These are phyloP conservation scores for Lecanoromycetidae sp. DNA, from an alignment of 2,329 filamentous ascomycete species.

Conservation along the genomic window DNA sequence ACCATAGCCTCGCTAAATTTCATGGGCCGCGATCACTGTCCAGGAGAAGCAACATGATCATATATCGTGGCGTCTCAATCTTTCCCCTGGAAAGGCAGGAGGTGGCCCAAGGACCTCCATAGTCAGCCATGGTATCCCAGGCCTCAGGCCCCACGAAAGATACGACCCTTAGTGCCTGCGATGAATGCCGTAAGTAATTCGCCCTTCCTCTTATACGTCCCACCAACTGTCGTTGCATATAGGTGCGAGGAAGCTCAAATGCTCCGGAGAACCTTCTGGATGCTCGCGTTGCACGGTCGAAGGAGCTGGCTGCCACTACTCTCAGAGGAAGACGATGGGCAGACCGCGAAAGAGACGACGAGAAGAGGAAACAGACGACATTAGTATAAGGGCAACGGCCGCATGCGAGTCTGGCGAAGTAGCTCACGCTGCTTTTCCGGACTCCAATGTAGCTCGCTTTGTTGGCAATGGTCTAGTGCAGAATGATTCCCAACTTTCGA, in stretches of 20 bases:
- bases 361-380: constrained; percentile 17
- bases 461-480: too few species aligned
- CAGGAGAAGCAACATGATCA: too few species aligned
- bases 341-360: constrained; percentile 37
- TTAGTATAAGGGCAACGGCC: neutral
- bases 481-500: too few species aligned
- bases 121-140: neutral
- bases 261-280: constrained; percentile 31
- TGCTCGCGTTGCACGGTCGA: constrained; percentile 34
- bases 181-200: constrained; percentile 4
- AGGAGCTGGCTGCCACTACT: constrained; percentile 34
- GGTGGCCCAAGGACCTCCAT: too few species aligned
- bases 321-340: constrained; percentile 38
- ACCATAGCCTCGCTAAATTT: too few species aligned
- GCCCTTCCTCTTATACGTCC: too few species aligned
- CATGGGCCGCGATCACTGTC: too few species aligned
- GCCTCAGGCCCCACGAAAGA: neutral
- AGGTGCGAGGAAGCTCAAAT: constrained; percentile 37
- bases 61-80: too few species aligned
- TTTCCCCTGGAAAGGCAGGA: too few species aligned
- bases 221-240: neutral
- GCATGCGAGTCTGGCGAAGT: neutral
- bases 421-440: neutral
- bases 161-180: constrained; percentile 1
- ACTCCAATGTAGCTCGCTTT: too few species aligned